Percentiles rank a stretch among this genome's conserved stretches.
Conservation (phyloP, 2,329 filamentous ascomycete species). For the Rhexocercosporidium sp. region DNA sequence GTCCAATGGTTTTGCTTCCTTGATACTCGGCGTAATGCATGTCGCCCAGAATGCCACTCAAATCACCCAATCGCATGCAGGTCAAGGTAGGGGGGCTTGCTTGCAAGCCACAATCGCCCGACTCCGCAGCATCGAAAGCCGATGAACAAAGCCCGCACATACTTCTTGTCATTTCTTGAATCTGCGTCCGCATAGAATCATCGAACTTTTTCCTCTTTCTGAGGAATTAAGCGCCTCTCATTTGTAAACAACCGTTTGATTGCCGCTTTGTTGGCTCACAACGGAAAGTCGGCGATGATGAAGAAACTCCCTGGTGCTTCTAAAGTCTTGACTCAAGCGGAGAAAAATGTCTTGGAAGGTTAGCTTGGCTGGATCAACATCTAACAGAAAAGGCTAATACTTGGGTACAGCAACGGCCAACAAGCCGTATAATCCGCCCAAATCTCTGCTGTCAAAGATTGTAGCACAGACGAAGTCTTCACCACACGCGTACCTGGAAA, state of each 20-base stretch:
- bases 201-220: neutral
- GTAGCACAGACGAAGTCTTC: neutral
- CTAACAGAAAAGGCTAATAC: conserved; percentile 5
- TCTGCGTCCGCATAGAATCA: neutral
- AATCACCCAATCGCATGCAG: neutral
- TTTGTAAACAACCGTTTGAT: neutral
- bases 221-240: conserved; percentile 1
- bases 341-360: conserved; percentile 1
- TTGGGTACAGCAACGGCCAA: neutral
- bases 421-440: neutral
- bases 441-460: neutral
- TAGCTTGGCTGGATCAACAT: neutral
- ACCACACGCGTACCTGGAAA: neutral
- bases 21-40: conserved; percentile 4
- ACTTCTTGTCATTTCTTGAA: neutral
- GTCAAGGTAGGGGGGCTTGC: neutral
- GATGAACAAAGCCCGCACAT: neutral
- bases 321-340: neutral
- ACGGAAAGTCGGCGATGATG: neutral
- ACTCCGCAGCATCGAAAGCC: neutral
- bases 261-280: neutral
- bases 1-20: neutral
- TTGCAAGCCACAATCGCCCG: neutral
- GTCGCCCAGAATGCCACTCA: neutral
- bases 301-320: neutral